Evolutionary conservation across 1,284 basidiomycete genomes (phyloP).

Genomic region (Tilletia caries): DNA sequence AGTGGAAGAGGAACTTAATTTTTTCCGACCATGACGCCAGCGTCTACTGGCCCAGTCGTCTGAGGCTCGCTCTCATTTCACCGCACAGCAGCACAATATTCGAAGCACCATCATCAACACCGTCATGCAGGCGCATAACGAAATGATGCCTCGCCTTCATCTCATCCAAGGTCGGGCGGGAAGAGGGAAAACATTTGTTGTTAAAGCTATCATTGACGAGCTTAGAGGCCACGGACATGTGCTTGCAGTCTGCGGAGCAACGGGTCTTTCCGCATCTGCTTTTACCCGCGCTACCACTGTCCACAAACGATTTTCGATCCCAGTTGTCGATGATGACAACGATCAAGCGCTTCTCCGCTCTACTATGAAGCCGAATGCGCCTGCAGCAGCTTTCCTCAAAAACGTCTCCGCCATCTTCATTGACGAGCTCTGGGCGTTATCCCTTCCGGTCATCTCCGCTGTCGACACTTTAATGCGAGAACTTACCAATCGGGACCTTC

Average conservation of each 20-base stretch:
- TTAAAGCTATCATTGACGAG: neutral
- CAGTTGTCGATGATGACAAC: neutral
- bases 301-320: neutral
- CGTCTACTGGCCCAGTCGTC: too few relatives aligned
- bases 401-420: neutral
- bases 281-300: neutral
- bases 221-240: neutral
- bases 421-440: neutral
- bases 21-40: too few relatives aligned
- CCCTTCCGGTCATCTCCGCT: neutral
- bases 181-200: neutral
- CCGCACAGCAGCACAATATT: too few relatives aligned
- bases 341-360: neutral
- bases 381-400: neutral
- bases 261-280: neutral
- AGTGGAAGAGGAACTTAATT: too few relatives aligned
- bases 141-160: neutral
- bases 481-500: neutral
- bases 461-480: neutral
- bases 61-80: too few relatives aligned
- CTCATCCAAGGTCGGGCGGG: conserved; percentile 3
- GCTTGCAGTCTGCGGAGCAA: neutral
- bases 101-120: too few relatives aligned
- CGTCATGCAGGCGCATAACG: too few relatives aligned
- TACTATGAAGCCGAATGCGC: neutral